Base-by-base conservation (phyloP, 495 filamentous ascomycete species). In the Penicillium daleae region DNA sequence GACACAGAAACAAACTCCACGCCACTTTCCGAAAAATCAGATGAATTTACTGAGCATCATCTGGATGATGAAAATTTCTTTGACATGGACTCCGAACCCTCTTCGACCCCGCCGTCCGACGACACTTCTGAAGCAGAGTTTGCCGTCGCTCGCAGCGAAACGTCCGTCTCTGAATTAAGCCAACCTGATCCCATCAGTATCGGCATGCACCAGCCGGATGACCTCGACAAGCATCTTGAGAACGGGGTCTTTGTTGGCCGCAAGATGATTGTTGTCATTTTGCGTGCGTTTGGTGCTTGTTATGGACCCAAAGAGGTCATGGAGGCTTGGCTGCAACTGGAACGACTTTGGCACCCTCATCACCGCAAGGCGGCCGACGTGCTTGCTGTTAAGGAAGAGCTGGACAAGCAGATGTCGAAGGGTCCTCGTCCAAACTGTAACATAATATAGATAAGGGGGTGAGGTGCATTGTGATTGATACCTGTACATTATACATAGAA, bases 221-320 rank as follows among this genome's bases (percentile, higher is more conserved):
- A 65, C 1, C 42, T 72, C 9, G 68, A 74, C 26, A 63, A 56
- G 26, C 71, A 67, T n/a, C 59, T 82, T 3, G 74, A 79, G 27
- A 80, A 82, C 59, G 78, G 76, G 6, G 71, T 80, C 24, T 80
- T 82, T 40, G 57, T 82, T 3, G 77, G 79, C 40, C 77, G 77
- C 19, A 69, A 71, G 31, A 78, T 80, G 69, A 75, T 77, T 44
- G 68, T 75, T 35, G 60, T 66, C 29, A 78, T 82, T 31, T 64
- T 82, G 17, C 75, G 74, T 40, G 79, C 78, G 2, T 82, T 82
- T 60, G 78, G 79, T 37, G 59, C 72, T 33, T 79, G 77, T 57
- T 77, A 69, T 56, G 72, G 72, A 3, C 70, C 72, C 10, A 56
- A 72, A 21, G 75, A 78, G 57, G 63, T 80, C 27, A 67, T 79